Evolutionary conservation across 257 asterid species (phyloP), one percentile per base, ranked within the genome.

Genomic region (Plantago elongata): DNA sequence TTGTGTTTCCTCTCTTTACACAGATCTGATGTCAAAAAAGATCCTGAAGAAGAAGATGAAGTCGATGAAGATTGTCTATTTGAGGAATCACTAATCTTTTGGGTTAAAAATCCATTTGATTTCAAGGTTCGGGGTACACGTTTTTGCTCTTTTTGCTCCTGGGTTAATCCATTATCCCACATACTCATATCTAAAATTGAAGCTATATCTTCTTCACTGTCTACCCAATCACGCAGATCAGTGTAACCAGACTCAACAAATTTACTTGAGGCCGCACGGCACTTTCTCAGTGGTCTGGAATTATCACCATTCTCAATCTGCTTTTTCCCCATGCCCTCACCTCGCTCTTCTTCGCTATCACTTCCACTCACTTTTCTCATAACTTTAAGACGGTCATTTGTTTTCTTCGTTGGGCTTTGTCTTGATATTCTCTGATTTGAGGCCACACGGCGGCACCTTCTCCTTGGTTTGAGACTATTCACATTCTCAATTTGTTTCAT

Each of bases 201-300:
- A 65, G 13, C 64, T 48, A 71, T 27, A 63, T 77, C 83, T 70
- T 80, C 92, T 50, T 84, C 90, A 1, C 82, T 86, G 68, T 75
- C 90, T 61, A 79, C 62, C 89, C 84, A 79, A 57, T 82, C 89
- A 49, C 79, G 72, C 3, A 65, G 48, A 45, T n/a, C n/a, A n/a
- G 60, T 15, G 69, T 62, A 82, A 66, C 80, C 50, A 62, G 62
- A 52, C 16, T 67, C 76, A 46, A 61, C 58, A 67, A 70, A 79
- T 68, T 67, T 84, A 73, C 68, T 74, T 16, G 85, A 71, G 50
- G 80, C 60, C 73, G 51, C 68, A 42, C 61, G 74, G 13, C 73
- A 72, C 64, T 86, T 76, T 75, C 68, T 63, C 17, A 78, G 61
- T 52, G 56, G 62, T 77, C 84, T 83, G 50, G 57, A 73, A 45